A percentile compares a stretch with the other conserved stretches of the same genome.
Evolutionary conservation across 345 rosid species (phyloP).

Genomic region (Eucalyptus polybractea): DNA sequence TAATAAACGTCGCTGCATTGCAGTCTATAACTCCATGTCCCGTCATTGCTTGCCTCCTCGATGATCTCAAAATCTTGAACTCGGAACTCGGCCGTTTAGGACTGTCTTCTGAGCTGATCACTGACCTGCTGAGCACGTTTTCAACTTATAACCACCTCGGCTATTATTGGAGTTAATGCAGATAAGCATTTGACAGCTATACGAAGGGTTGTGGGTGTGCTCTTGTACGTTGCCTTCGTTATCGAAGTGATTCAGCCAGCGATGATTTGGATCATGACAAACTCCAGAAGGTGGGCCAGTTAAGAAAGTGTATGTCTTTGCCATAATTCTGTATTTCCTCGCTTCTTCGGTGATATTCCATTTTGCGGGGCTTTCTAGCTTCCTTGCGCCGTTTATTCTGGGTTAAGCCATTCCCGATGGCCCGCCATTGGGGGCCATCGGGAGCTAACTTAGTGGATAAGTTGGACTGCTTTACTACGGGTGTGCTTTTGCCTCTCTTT

Average conservation of each 20-base stretch:
- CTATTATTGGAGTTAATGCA: background rate
- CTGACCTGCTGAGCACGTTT: background rate
- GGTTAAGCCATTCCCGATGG: constrained; percentile 2
- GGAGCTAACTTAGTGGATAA: constrained; percentile 4
- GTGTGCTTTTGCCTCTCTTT: constrained; percentile 1
- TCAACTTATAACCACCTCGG: background rate
- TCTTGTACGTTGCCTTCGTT: background rate
- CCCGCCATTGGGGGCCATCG: constrained; percentile 10
- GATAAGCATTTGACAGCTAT: background rate
- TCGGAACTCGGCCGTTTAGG: background rate
- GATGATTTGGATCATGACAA: background rate
- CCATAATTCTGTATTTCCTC: background rate
- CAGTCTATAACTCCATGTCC: background rate
- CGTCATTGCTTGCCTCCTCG: background rate
- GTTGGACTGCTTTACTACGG: background rate
- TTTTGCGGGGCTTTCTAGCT: background rate
- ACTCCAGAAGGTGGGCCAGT: background rate
- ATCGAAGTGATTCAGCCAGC: background rate
- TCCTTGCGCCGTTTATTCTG: background rate
- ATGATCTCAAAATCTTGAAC: background rate
- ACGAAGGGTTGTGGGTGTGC: background rate
- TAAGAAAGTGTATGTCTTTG: background rate
- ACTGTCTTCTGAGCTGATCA: background rate
- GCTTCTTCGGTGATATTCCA: background rate
- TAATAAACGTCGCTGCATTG: background rate